Conservation (phyloP, 805 yeast genomes). For the Yarrowia sp. region DNA sequence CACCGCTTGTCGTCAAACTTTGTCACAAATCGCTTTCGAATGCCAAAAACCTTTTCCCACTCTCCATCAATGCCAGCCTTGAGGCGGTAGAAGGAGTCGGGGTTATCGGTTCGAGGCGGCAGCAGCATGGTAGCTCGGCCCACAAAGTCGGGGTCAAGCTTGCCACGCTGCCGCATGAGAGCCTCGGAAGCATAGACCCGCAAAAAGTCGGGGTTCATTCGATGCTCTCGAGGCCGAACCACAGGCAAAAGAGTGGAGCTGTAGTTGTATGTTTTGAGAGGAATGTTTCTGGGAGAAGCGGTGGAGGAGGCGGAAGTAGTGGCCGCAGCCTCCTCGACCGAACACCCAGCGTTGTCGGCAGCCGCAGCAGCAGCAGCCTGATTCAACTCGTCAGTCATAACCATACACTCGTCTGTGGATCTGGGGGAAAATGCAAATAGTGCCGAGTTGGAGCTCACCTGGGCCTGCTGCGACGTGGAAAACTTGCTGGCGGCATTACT, state of each 20-base stretch:
- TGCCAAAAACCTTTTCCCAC: constrained; percentile 33
- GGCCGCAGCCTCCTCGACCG: neutral
- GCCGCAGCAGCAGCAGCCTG: neutral
- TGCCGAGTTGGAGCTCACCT: constrained; percentile 29
- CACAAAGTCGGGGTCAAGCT: constrained; percentile 37
- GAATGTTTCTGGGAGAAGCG: constrained; percentile 22
- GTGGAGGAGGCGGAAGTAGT: neutral
- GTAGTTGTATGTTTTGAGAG: constrained; percentile 37
- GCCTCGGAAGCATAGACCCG: constrained; percentile 40
- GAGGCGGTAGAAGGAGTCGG: constrained; percentile 17
- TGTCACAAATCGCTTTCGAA: constrained; percentile 32
- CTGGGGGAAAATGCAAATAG: constrained; percentile 34
- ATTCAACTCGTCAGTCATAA: constrained; percentile 15
- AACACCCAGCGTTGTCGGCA: constrained; percentile 5
- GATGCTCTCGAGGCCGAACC: constrained; percentile 37
- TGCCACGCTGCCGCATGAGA: constrained; percentile 39
- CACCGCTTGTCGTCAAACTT: constrained; percentile 20
- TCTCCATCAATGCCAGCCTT: constrained; percentile 29
- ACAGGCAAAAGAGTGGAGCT: constrained; percentile 36
- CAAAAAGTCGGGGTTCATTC: constrained; percentile 40
- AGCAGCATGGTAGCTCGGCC: constrained; percentile 39
- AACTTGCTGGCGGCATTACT: constrained; percentile 32
- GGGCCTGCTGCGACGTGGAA: constrained; percentile 32
- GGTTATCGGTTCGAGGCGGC: constrained; percentile 34
- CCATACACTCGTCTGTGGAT: constrained; percentile 33